phyloP scores from a whole-genome alignment of 805 yeast species.

The Kodamaea sagamina region DNA sequence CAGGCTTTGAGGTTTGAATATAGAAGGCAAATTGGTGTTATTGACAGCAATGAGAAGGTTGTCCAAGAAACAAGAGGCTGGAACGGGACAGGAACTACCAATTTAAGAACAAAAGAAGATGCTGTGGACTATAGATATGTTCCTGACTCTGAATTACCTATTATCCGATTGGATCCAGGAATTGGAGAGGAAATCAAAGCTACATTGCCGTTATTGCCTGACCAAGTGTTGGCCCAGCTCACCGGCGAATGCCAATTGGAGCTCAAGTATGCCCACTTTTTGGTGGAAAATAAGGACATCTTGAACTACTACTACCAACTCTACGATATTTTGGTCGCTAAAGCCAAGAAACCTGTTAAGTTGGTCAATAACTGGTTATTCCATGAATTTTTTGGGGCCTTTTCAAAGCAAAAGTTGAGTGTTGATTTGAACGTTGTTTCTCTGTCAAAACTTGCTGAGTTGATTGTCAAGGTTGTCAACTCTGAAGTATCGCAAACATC shows the following conservation, averaged over 20 bases:
- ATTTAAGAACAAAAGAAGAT: slow-evolving; percentile 74
- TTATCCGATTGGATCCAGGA: slow-evolving; percentile 45
- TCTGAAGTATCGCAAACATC: slow-evolving; percentile 62
- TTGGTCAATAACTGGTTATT: slow-evolving; percentile 75
- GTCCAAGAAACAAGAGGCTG: slow-evolving; percentile 84
- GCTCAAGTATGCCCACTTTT: slow-evolving; percentile 72
- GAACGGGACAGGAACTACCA: slow-evolving; percentile 73
- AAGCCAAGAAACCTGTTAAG: slow-evolving; percentile 29
- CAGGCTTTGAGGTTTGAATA: slow-evolving; percentile 77
- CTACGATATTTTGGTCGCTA: slow-evolving; percentile 25
- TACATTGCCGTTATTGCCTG: slow-evolving; percentile 63
- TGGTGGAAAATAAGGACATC: slow-evolving; percentile 52
- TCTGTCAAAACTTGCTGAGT: slow-evolving; percentile 49
- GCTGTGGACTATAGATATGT: slow-evolving; percentile 87
- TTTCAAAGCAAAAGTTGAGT: slow-evolving; percentile 51
- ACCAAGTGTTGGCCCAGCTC: slow-evolving; percentile 51
- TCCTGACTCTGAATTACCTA: slow-evolving; percentile 90
- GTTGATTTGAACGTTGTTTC: slow-evolving; percentile 32
- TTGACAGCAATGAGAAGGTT: slow-evolving; percentile 36
- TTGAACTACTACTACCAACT: slow-evolving; percentile 55
- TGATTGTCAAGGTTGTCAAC: slow-evolving; percentile 51
- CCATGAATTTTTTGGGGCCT: slow-evolving; percentile 74
- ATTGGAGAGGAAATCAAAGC: slow-evolving; percentile 45
- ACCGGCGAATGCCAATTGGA: slow-evolving; percentile 49
- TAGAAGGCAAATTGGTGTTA: slow-evolving; percentile 58